Conservation (phyloP, 129 eudicot genomes). For the Logfia minima region DNA sequence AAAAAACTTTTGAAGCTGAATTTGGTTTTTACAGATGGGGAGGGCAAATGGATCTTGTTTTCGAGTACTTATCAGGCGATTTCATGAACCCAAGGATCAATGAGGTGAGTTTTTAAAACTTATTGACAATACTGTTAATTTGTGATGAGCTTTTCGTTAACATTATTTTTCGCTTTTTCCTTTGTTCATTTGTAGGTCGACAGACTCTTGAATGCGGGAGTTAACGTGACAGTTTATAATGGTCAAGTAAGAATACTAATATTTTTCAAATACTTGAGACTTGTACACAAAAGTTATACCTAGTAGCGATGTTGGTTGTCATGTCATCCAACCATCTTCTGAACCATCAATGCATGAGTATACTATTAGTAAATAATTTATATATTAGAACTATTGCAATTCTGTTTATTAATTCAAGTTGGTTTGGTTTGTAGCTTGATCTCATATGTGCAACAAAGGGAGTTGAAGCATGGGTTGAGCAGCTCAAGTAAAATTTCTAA, state of each 20-base stretch:
- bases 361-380: neutral
- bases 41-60: conserved; percentile 39
- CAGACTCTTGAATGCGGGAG: conserved; percentile 51
- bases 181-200: conserved; percentile 44
- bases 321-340: neutral
- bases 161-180: neutral
- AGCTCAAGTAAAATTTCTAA: conserved; percentile 49
- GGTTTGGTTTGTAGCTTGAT: conserved; percentile 44
- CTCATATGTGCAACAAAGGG: conserved; percentile 63
- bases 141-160: conserved; percentile 15
- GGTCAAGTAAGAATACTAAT: conserved; percentile 51
- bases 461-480: conserved; percentile 54
- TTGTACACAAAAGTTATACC: neutral
- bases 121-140: neutral
- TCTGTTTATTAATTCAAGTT: conserved; percentile 1
- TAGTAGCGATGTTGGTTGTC: conserved; percentile 2
- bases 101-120: conserved; percentile 35
- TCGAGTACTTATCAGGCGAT: conserved; percentile 37
- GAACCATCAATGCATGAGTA: conserved; percentile 3
- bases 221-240: conserved; percentile 53
- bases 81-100: conserved; percentile 57
- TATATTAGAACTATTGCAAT: neutral
- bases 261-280: neutral
- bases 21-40: conserved; percentile 44
- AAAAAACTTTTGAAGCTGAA: neutral